A percentile compares a stretch with the other conserved stretches of the same genome.
These are phyloP conservation scores for Diplodia scrobiculata DNA, from an alignment of 2,329 filamentous ascomycete species.

Conservation along the genomic window DNA sequence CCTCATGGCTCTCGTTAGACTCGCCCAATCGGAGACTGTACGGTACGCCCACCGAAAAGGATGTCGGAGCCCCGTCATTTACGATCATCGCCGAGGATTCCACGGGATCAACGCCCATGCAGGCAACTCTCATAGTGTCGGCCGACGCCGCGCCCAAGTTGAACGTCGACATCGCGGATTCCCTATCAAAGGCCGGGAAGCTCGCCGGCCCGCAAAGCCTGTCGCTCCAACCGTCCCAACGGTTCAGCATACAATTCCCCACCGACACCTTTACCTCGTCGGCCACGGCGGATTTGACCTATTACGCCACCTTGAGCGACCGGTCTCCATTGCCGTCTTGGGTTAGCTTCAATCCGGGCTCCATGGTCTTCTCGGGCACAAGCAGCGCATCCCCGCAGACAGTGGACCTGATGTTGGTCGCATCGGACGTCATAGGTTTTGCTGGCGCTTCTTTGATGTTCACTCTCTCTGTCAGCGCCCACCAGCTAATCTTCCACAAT, in stretches of 20 bases:
- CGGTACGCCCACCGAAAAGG: conserved; percentile 65
- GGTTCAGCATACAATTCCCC: conserved; percentile 49
- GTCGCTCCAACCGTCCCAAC: conserved; percentile 41
- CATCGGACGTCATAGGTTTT: conserved; percentile 79
- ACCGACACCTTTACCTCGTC: conserved; percentile 62
- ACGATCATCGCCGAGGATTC: conserved; percentile 69
- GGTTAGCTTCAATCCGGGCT: conserved; percentile 70
- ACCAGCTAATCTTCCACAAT: conserved; percentile 67
- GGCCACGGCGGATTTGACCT: conserved; percentile 59
- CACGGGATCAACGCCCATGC: conserved; percentile 62
- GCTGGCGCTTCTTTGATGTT: conserved; percentile 67
- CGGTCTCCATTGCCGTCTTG: conserved; percentile 84
- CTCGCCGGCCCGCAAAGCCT: conserved; percentile 63
- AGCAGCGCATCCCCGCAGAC: conserved; percentile 70
- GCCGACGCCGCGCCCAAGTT: conserved; percentile 58
- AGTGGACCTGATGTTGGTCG: conserved; percentile 72
- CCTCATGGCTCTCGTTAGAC: conserved; percentile 75
- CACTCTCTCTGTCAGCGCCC: conserved; percentile 69
- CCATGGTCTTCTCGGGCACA: conserved; percentile 68
- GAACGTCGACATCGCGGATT: conserved; percentile 59
- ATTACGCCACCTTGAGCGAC: conserved; percentile 74
- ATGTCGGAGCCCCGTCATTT: conserved; percentile 63
- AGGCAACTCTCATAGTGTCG: conserved; percentile 71
- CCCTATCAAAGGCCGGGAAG: conserved; percentile 61
- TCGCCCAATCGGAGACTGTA: conserved; percentile 64